phyloP scores from a whole-genome alignment of 1,284 basidiomycete genomes.

The Earliella scabrosa region DNA sequence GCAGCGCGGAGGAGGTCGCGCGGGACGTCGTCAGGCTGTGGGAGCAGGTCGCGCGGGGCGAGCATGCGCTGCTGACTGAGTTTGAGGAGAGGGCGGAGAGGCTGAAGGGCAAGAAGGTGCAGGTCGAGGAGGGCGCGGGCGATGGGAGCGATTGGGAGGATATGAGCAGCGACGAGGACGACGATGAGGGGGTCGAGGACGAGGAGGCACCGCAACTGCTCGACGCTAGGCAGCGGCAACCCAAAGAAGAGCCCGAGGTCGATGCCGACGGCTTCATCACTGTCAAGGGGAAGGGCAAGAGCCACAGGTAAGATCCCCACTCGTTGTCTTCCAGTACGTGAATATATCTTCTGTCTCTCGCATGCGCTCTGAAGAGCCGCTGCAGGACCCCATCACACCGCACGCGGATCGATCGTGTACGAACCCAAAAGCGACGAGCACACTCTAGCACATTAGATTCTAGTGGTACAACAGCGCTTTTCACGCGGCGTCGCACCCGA shows the following conservation, averaged over 20 bases:
- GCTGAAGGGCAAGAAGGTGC: slow-evolving; percentile 59
- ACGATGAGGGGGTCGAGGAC: slow-evolving; percentile 53
- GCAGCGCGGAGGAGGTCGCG: slow-evolving; percentile 72
- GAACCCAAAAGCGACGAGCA: slow-evolving; percentile 16
- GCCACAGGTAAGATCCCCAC: slow-evolving; percentile 34
- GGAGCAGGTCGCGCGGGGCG: slow-evolving; percentile 51
- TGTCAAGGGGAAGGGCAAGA: slow-evolving; percentile 70
- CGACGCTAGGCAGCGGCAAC: slow-evolving; percentile 33
- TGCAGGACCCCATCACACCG: neutral
- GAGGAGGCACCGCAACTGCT: slow-evolving; percentile 64
- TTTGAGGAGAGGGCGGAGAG: slow-evolving; percentile 69
- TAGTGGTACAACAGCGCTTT: slow-evolving; percentile 27
- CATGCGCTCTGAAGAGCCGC: slow-evolving; percentile 3
- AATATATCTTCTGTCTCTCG: neutral
- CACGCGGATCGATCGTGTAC: neutral
- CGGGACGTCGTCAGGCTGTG: slow-evolving; percentile 73
- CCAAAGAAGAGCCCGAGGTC: slow-evolving; percentile 65
- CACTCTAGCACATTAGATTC: slow-evolving; percentile 22
- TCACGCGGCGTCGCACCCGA: slow-evolving; percentile 16
- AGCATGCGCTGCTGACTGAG: slow-evolving; percentile 48
- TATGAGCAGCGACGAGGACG: slow-evolving; percentile 48
- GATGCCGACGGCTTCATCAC: slow-evolving; percentile 90
- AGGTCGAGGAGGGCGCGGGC: slow-evolving; percentile 47
- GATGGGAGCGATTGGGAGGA: slow-evolving; percentile 47
- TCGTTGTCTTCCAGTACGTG: slow-evolving; percentile 1